Percentiles rank a stretch among this genome's conserved stretches.
These are phyloP conservation scores for Vigna reflexopilosa DNA, from an alignment of 306 rosid genomes.

Conservation along the genomic window DNA sequence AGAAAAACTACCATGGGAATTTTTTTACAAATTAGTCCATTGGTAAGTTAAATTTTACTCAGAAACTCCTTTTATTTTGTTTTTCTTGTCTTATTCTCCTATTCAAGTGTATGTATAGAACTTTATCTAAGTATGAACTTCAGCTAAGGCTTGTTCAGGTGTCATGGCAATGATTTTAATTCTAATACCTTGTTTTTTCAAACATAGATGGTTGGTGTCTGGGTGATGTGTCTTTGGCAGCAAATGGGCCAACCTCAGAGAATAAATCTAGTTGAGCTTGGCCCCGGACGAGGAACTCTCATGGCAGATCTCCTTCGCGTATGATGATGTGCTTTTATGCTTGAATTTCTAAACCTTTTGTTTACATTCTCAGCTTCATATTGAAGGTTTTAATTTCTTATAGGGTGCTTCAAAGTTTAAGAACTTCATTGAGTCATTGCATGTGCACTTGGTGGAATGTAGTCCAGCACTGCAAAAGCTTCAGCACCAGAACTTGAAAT, in stretches of 20 bases:
- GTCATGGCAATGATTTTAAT: conserved; percentile 11
- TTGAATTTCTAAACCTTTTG: conserved; percentile 16
- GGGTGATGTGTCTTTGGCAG: conserved; percentile 99
- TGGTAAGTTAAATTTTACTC: no score
- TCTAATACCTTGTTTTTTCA: conserved; percentile 39
- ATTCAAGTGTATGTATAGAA: no score
- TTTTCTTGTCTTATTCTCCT: no score
- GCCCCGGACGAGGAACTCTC: conserved; percentile 97
- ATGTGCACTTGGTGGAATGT: conserved; percentile 89
- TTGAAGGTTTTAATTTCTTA: conserved; percentile 29
- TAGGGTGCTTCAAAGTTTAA: conserved; percentile 87
- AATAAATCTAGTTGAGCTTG: conserved; percentile 82
- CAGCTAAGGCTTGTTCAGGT: not conserved
- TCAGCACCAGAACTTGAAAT: conserved; percentile 79
- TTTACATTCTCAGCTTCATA: conserved; percentile 22
- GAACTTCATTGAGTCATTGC: conserved; percentile 70
- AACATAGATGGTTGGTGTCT: conserved; percentile 86
- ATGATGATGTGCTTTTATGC: conserved; percentile 48
- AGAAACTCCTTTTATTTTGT: no score
- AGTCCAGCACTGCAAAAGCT: conserved; percentile 87
- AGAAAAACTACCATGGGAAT: not conserved
- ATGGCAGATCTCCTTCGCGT: conserved; percentile 94
- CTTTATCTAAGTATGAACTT: not conserved
- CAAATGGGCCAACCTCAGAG: conserved; percentile 90
- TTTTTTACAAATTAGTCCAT: not conserved